Conservation (phyloP, 371 early-diverging fungal species). For the Zopfochytrium polystomum region DNA sequence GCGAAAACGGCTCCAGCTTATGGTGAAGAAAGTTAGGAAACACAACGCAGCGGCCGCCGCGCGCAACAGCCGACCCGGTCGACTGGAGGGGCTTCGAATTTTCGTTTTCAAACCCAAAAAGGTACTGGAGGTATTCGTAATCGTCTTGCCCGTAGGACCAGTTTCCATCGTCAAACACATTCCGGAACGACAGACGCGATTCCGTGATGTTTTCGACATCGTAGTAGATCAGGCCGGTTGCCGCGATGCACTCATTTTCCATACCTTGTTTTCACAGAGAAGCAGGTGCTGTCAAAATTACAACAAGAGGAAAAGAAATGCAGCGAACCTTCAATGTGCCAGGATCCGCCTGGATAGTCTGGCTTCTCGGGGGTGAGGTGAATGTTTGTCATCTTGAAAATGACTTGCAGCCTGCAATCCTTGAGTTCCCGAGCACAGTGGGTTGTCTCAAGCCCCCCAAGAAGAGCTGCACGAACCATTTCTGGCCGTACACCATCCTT, state of each 20-base stretch:
- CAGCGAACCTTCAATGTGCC: constrained; percentile 71
- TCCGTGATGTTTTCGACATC: constrained; percentile 58
- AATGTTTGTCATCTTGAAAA: constrained; percentile 62
- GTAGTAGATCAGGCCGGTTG: constrained; percentile 61
- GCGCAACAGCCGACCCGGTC: constrained; percentile 1
- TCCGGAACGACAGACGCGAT: constrained; percentile 46
- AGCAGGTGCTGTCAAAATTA: no score
- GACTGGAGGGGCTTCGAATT: background rate
- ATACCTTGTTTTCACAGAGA: no score
- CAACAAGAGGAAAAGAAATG: no score
- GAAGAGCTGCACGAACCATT: no score
- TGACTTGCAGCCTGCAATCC: constrained; percentile 69
- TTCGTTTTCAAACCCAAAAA: constrained; percentile 14
- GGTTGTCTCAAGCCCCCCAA: no score
- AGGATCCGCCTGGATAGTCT: constrained; percentile 52
- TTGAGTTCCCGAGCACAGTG: no score
- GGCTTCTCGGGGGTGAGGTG: constrained; percentile 59
- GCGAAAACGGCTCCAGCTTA: constrained; percentile 40
- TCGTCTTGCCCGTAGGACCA: constrained; percentile 5
- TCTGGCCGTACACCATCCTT: no score
- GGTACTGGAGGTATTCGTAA: background rate
- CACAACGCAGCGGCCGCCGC: constrained; percentile 49
- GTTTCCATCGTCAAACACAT: background rate
- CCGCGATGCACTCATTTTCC: constrained; percentile 59
- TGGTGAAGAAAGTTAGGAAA: constrained; percentile 69